Conservation (phyloP, 1,139 yeast genomes). For the Arxiozyma heterogenica region DNA sequence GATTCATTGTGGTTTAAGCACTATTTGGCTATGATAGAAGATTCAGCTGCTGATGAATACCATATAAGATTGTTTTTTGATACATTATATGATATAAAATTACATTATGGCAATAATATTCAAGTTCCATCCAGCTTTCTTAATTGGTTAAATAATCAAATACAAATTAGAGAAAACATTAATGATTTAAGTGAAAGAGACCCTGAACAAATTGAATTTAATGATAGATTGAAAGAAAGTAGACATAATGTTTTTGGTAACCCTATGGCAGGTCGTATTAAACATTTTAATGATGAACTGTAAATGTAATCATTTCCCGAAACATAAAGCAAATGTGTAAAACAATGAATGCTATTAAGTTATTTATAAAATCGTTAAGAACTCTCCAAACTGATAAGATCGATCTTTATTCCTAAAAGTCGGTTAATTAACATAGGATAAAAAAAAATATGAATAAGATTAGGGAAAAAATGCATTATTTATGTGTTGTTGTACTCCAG, state of each 20-base stretch:
- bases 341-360: no score
- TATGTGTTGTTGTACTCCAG: background rate
- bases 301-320: background rate
- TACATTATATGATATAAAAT: slow-evolving; percentile 35
- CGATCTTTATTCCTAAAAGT: background rate
- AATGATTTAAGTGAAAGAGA: slow-evolving; percentile 23
- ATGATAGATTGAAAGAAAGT: slow-evolving; percentile 42
- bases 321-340: no score
- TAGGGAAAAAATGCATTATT: background rate
- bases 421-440: background rate
- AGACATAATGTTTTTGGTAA: slow-evolving; percentile 75
- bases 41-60: slow-evolving; percentile 30
- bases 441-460: background rate
- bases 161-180: slow-evolving; percentile 34
- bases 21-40: slow-evolving; percentile 20
- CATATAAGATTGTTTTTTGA: slow-evolving; percentile 39
- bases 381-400: background rate
- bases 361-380: background rate
- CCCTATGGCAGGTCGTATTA: slow-evolving; percentile 45
- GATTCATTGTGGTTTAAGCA: slow-evolving; percentile 19
- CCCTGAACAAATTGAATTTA: slow-evolving; percentile 33
- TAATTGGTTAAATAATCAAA: slow-evolving; percentile 54
- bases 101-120: slow-evolving; percentile 14
- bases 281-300: slow-evolving; percentile 15
- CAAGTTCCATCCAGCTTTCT: slow-evolving; percentile 36